Base-by-base conservation (phyloP, 169 alveolate genomes). In the Babesia caballi region DNA sequence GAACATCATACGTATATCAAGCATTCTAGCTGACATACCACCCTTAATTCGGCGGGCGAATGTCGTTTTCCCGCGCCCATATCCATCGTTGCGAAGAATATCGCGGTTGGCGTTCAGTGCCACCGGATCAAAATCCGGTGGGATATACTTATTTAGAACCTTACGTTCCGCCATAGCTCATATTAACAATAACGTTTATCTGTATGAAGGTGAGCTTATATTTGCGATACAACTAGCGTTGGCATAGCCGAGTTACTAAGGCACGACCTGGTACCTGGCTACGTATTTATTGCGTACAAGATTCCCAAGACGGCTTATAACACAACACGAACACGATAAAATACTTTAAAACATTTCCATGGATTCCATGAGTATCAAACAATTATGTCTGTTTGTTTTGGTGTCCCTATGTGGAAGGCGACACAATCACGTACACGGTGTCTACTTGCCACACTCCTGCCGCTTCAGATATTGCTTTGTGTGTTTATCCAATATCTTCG, bases 51-150 rank as follows among this genome's bases (percentile, higher is more conserved):
- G 71, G 54, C 72, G 47, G 28, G 82, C 84, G n/a, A 71, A 70
- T 44, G 77, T 78, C 63, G 74, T 84, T 56, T 77, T 85, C 69
- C 90, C 89, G 3, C 74, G 88, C 25, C 86, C 88, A 60, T 74
- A 84, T 35, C 86, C 87, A 23, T 91, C 96, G 58, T 92, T 88
- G 67, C 73, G 75, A n/a, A 94, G 75, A 21, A 88, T 68, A 40
- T 84, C 85, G 57, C 95, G 95, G 69, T 92, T 92, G 82, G 93
- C 94, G 74, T 80, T 82, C 49, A 96, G 83, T 80, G 95, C 95
- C 52, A 93, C 94, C 36, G 99, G 99, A 83, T 98, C 99, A 84
- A 97, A 98, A 81, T 98, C 99, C 28, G 99, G 99, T 3, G 99
- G 99, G 69, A 96, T 97, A 82, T 97, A 98, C 85, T 97, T 96